These are phyloP conservation scores for Pestalotiopsis sp. DNA, from an alignment of 2,329 filamentous ascomycete genomes.

Conservation along the genomic window DNA sequence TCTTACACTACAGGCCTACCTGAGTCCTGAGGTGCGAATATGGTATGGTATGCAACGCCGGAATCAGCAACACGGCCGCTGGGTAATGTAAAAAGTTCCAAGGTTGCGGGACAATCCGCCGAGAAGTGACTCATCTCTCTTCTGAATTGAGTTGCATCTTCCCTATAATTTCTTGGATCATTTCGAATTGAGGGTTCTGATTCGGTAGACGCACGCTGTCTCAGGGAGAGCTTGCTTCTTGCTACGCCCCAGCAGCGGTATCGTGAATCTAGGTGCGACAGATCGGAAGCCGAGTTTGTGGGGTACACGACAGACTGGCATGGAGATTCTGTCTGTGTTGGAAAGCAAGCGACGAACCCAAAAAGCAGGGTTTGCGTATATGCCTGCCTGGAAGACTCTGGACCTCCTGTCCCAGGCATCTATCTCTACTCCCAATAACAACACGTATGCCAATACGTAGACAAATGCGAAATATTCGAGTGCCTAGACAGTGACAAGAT, in stretches of 20 bases:
- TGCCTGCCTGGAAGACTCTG: neutral
- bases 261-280: conserved; percentile 2
- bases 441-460: neutral
- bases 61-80: conserved; percentile 2
- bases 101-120: neutral
- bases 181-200: neutral
- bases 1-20: neutral
- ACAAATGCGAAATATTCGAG: neutral
- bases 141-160: conserved; percentile 5
- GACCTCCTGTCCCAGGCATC: neutral
- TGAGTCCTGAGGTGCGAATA: no score
- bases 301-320: neutral
- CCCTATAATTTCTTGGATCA: neutral
- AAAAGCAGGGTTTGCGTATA: neutral
- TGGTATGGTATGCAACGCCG: neutral
- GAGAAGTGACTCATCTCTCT: conserved; percentile 2
- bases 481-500: neutral
- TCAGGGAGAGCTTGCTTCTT: neutral
- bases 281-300: neutral
- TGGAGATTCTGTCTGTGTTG: neutral
- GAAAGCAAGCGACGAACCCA: neutral
- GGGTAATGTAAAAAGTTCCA: neutral
- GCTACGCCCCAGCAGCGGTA: neutral
- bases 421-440: neutral
- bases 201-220: neutral